Percentiles rank a stretch among this genome's conserved stretches.
Conservation (phyloP, 257 asterid genomes). For the Solanum gracilifrons region DNA sequence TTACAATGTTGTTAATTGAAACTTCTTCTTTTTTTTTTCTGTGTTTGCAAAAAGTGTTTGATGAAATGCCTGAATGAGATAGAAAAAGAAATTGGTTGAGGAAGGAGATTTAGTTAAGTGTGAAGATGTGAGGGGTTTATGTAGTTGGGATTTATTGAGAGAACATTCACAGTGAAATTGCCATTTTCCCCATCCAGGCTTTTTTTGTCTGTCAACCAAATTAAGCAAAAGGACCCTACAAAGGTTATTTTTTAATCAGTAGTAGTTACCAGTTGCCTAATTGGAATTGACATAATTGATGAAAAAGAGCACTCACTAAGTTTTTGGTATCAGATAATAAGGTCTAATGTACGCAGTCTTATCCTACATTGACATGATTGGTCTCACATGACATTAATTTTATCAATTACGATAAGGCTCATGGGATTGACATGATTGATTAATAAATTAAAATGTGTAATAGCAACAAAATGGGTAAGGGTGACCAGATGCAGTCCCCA, state of each 20-base stretch:
- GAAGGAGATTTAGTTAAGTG: not conserved
- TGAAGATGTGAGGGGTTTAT: slow-evolving; percentile 1
- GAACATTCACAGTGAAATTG: not conserved
- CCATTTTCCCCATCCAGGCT: not conserved
- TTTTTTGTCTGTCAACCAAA: slow-evolving; percentile 19
- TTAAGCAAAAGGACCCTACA: slow-evolving; percentile 25
- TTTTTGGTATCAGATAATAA: not conserved
- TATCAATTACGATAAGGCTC: not conserved
- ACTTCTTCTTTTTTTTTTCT: too few relatives aligned
- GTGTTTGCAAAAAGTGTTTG: not conserved
- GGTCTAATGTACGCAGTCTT: not conserved
- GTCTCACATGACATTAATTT: not conserved
- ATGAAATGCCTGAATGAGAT: not conserved
- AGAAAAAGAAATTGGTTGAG: not conserved
- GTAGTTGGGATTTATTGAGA: not conserved
- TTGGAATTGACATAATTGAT: slow-evolving; percentile 9
- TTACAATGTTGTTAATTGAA: not conserved
- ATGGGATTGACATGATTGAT: not conserved
- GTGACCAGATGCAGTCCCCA: slow-evolving; percentile 33
- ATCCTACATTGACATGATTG: not conserved
- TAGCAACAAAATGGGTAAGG: not conserved
- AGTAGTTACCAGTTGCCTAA: slow-evolving; percentile 36
- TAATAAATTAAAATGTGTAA: not conserved
- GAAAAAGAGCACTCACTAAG: not conserved
- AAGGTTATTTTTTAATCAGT: not conserved